phyloP scores from a whole-genome alignment of 2,329 filamentous ascomycete species.

The Hypoxylon sp. region DNA sequence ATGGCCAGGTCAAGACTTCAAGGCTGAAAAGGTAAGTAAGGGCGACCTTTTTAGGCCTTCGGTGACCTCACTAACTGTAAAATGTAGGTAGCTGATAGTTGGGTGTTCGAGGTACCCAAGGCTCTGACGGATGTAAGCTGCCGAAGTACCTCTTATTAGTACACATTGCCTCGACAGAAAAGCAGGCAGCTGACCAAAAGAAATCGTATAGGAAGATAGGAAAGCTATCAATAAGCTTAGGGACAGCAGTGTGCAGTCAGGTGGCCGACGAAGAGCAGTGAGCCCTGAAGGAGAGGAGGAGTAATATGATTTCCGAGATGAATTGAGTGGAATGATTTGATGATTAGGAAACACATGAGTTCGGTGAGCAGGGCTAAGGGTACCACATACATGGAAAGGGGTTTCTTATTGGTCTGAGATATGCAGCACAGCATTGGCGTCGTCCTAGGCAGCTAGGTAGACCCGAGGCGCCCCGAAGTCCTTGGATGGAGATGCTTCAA shows the following conservation, averaged over 20 bases:
- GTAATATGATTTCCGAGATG: no score
- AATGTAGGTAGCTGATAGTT: slow-evolving; percentile 1
- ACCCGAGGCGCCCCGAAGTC: not conserved
- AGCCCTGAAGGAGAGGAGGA: no score
- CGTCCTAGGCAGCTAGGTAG: not conserved
- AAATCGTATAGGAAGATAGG: slow-evolving; percentile 1
- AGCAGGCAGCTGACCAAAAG: not conserved
- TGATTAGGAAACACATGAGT: no score
- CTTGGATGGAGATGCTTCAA: not conserved
- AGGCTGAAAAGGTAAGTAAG: not conserved
- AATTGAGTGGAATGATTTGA: no score
- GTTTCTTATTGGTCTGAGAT: not conserved
- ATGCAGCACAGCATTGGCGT: not conserved
- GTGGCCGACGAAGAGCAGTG: not conserved
- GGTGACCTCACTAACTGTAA: no score
- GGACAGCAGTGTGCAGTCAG: not conserved
- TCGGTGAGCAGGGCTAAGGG: not conserved
- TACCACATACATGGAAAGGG: not conserved
- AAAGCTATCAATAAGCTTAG: not conserved
- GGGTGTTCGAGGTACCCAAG: slow-evolving; percentile 8
- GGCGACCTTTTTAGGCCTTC: no score
- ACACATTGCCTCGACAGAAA: no score
- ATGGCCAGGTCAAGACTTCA: slow-evolving; percentile 8
- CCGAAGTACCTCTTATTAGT: not conserved
- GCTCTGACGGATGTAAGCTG: not conserved